phyloP scores from a whole-genome alignment of 2,329 filamentous ascomycete genomes.

The Xylaria sp. region DNA sequence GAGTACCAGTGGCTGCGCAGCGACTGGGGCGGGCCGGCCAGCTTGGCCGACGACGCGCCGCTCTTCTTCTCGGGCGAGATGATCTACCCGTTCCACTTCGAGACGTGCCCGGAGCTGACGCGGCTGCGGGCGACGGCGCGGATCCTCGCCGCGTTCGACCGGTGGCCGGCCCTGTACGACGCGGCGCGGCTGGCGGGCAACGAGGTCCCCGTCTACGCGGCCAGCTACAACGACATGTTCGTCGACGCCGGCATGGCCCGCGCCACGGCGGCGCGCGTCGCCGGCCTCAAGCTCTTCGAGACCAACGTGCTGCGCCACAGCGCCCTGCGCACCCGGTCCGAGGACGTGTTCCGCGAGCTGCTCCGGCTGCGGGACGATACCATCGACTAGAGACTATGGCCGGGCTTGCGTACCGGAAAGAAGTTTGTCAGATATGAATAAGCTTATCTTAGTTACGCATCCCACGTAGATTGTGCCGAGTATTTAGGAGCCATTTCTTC shows the following conservation, averaged over 20 bases:
- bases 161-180: constrained; percentile 81
- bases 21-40: constrained; percentile 43
- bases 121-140: constrained; percentile 70
- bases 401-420: constrained; percentile 2
- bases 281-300: constrained; percentile 76
- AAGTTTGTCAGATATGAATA: background rate
- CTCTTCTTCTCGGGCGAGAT: constrained; percentile 90
- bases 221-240: constrained; percentile 91
- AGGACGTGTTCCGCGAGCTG: constrained; percentile 75
- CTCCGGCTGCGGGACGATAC: constrained; percentile 75
- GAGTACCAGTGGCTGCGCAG: constrained; percentile 56
- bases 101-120: constrained; percentile 76
- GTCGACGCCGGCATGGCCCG: constrained; percentile 77
- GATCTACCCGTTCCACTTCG: constrained; percentile 85
- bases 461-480: constrained; percentile 42
- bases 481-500: constrained; percentile 47
- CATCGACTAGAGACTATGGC: constrained; percentile 48
- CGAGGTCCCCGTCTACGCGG: constrained; percentile 82
- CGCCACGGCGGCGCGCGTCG: constrained; percentile 74
- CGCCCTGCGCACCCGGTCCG: constrained; percentile 71
- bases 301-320: constrained; percentile 90
- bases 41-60: constrained; percentile 48
- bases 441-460: background rate
- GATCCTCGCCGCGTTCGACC: constrained; percentile 65
- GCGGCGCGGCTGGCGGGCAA: constrained; percentile 73